Base-by-base conservation (phyloP, 2,329 filamentous ascomycete species). In the Alternaria triticimaculans region DNA sequence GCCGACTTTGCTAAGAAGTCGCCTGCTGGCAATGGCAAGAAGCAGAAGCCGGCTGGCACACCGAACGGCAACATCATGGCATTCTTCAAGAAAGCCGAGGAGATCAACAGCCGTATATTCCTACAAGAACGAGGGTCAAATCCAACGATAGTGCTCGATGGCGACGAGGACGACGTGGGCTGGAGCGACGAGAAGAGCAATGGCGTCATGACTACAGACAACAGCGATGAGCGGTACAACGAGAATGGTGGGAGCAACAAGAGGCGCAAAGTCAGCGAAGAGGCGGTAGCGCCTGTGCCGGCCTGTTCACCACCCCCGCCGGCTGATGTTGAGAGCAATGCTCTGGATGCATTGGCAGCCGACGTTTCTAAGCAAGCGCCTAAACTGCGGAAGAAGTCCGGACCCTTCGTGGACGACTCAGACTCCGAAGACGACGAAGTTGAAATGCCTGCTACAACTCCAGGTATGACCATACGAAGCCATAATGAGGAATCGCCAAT, bases 341-440 rank as follows among this genome's bases (percentile, higher is more conserved):
- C 33, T 18, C 15, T 63, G 30, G 60, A 68, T 12, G 46, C 57
- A 18, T 50, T 60, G 18, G 50, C 63, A 2, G 46, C 58, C 15
- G 51, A 67, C 60, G 44, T 58, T 25, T 48, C 58, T 28, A 70
- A 63, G 55, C 63, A 61, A 33, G 49, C 55, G 23, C 10, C 55
- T 3, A 65, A 72, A 55, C 60, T 70, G 6, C 77, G 74, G 33
- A 82, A 76, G 61, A 75, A 77, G 62, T 84, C 78, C 60, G 89
- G 88, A 0, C 90, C 90, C 0, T 94, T 94, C 70, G 75, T 94
- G 44, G 87, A 91, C 61, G 90, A 93, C 64, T 93, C 91, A 1
- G 87, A 89, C 58, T 88, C 84, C 44, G 87, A 90, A 56, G 82
- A 86, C 8, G 80, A 81, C 3, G 55, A 63, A 28, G 46, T 44